Evolutionary conservation across 495 filamentous ascomycete genomes (phyloP).

Genomic region (Aspergillus bertholletiae): DNA sequence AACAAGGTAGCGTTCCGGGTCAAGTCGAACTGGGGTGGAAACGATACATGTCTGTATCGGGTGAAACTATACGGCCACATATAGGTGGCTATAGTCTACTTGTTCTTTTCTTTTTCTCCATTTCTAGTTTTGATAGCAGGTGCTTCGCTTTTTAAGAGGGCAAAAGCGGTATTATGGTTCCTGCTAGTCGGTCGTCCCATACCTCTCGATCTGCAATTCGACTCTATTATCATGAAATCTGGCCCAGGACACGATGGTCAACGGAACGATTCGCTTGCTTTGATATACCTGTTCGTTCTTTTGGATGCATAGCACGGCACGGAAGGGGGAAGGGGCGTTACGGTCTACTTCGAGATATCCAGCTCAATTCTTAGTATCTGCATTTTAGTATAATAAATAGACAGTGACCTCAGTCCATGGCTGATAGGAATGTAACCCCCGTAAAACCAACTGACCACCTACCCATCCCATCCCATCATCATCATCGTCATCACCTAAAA

Average conservation of each 20-base stretch:
- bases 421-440: too few relatives aligned
- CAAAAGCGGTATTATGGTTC: too few relatives aligned
- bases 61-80: slow-evolving; percentile 40
- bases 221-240: not conserved
- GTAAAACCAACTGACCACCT: too few relatives aligned
- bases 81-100: slow-evolving; percentile 8
- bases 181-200: too few relatives aligned
- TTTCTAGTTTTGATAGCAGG: too few relatives aligned
- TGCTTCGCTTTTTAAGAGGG: too few relatives aligned
- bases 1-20: slow-evolving; percentile 42
- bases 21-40: slow-evolving; percentile 45
- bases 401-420: too few relatives aligned
- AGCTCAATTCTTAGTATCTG: not conserved
- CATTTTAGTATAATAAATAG: not conserved
- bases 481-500: not conserved
- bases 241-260: not conserved
- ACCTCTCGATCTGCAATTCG: too few relatives aligned
- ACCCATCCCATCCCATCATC: not conserved
- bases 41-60: slow-evolving; percentile 46
- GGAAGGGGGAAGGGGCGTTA: not conserved
- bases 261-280: not conserved
- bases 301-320: not conserved
- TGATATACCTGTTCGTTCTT: not conserved
- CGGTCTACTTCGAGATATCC: not conserved
- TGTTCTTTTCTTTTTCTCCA: not conserved